Evolutionary conservation across 2,329 filamentous ascomycete genomes (phyloP).

Genomic region (Nigrograna mackinnonii): DNA sequence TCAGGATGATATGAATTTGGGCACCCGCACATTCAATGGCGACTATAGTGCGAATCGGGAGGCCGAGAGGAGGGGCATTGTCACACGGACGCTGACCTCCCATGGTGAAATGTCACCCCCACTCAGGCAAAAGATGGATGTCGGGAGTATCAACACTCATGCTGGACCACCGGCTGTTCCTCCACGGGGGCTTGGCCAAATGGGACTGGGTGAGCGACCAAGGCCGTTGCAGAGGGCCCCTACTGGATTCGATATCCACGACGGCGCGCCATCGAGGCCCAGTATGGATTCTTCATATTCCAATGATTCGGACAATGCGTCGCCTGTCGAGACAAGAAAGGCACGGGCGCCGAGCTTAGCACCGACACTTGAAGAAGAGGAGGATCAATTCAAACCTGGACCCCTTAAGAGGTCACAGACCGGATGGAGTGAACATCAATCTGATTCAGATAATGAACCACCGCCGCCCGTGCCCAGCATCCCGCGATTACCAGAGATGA

Average conservation of each 20-base stretch:
- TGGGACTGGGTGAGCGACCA: constrained; percentile 39
- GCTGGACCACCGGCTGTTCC: constrained; percentile 27
- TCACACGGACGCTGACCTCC: constrained; percentile 37
- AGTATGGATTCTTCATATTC: constrained; percentile 38
- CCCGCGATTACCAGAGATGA: constrained; percentile 32
- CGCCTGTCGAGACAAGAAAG: constrained; percentile 24
- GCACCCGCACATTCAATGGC: constrained; percentile 27
- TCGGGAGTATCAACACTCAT: constrained; percentile 38
- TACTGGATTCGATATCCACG: constrained; percentile 34
- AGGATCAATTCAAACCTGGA: constrained; percentile 57
- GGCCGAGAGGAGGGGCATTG: constrained; percentile 27
- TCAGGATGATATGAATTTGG: constrained; percentile 35
- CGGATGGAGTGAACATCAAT: constrained; percentile 42
- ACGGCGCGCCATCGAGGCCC: constrained; percentile 18
- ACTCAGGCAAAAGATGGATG: constrained; percentile 38
- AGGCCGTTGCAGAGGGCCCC: constrained; percentile 31
- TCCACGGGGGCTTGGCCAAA: constrained; percentile 32
- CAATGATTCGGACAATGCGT: constrained; percentile 31
- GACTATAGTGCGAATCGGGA: constrained; percentile 24
- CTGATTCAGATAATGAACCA: constrained; percentile 40
- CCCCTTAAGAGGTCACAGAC: constrained; percentile 63
- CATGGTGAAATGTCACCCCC: constrained; percentile 40
- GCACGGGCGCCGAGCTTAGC: constrained; percentile 27
- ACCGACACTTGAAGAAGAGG: constrained; percentile 35
- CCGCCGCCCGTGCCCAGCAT: constrained; percentile 45